These are phyloP conservation scores for Xylariales sp. DNA, from an alignment of 2,329 filamentous ascomycete species.

Conservation along the genomic window DNA sequence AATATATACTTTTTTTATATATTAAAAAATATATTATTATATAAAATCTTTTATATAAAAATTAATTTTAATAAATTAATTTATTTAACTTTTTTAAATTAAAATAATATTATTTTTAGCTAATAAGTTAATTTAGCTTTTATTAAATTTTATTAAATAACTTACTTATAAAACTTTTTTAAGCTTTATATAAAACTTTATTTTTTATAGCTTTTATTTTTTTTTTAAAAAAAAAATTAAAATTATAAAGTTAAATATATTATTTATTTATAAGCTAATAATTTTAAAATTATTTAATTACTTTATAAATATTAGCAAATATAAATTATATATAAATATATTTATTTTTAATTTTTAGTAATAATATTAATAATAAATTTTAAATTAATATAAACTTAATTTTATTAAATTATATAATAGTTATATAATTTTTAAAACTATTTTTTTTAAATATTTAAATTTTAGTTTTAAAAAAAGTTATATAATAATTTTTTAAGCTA, in stretches of 20 bases:
- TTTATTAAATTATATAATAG: too few relatives aligned
- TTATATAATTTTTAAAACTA: too few relatives aligned
- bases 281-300: neutral
- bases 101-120: too few relatives aligned
- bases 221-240: neutral
- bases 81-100: too few relatives aligned
- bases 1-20: too few relatives aligned
- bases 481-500: too few relatives aligned
- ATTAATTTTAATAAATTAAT: too few relatives aligned
- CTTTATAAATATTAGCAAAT: neutral
- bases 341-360: conserved; percentile 4
- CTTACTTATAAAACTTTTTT: neutral
- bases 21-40: too few relatives aligned
- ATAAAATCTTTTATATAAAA: too few relatives aligned
- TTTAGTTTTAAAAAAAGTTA: too few relatives aligned
- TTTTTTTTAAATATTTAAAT: too few relatives aligned
- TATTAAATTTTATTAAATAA: neutral
- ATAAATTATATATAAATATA: conserved; percentile 13
- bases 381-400: too few relatives aligned
- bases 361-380: neutral
- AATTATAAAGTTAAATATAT: conserved; percentile 5
- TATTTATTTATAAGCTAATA: conserved; percentile 6
- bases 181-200: neutral
- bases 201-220: neutral
- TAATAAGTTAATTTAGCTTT: neutral